phyloP scores from a whole-genome alignment of 495 filamentous ascomycete genomes.

The Bathelium albidoporum region DNA sequence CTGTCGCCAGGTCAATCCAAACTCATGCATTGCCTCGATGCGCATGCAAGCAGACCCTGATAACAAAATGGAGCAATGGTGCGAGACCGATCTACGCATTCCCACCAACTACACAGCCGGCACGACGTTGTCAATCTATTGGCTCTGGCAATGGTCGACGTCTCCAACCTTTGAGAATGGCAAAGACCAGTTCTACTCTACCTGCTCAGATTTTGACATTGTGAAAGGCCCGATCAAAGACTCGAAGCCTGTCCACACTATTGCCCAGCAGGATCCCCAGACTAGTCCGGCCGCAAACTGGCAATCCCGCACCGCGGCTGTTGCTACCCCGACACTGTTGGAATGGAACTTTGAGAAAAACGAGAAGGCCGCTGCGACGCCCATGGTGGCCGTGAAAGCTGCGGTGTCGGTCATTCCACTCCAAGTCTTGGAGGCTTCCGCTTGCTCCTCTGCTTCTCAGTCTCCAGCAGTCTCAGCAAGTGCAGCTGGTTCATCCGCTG shows the following conservation, averaged over 20 bases:
- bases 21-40: background rate
- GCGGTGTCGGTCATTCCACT: background rate
- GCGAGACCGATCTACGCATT: conserved; percentile 66
- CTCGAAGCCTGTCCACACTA: conserved; percentile 28
- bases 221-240: conserved; percentile 24
- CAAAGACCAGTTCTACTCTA: conserved; percentile 66
- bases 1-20: conserved; percentile 61
- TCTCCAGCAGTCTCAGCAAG: background rate
- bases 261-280: conserved; percentile 27
- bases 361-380: background rate
- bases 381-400: background rate
- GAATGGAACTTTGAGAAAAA: conserved; percentile 1
- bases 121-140: conserved; percentile 64
- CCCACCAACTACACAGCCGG: conserved; percentile 46
- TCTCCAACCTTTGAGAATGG: conserved; percentile 39
- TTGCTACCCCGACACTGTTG: background rate
- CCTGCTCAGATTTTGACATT: conserved; percentile 69
- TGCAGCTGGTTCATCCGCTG: background rate
- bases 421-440: background rate
- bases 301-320: conserved; percentile 21
- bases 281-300: conserved; percentile 22
- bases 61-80: conserved; percentile 44
- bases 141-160: conserved; percentile 88
- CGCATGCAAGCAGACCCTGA: conserved; percentile 27
- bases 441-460: background rate